Percentiles rank a stretch among this genome's conserved stretches.
Conservation (phyloP, 2,329 filamentous ascomycete species). For the Pseudogymnoascus pannorum region DNA sequence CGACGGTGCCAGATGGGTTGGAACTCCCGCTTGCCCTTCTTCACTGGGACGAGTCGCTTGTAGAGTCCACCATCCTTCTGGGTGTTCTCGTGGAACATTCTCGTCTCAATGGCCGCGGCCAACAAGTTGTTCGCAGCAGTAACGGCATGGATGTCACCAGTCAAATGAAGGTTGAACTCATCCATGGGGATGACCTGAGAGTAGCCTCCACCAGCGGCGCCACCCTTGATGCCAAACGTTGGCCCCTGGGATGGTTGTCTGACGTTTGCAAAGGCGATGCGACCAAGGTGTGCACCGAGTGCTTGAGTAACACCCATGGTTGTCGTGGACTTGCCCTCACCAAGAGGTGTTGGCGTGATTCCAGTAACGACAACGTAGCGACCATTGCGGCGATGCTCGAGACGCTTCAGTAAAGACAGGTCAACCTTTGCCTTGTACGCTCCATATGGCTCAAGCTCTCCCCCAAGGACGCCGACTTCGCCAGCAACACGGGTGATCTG, state of each 20-base stretch:
- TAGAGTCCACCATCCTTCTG: constrained; percentile 87
- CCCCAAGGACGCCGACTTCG: constrained; percentile 79
- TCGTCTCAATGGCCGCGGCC: constrained; percentile 91
- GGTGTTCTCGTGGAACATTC: constrained; percentile 96
- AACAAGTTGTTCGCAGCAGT: constrained; percentile 95
- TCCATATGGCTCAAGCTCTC: constrained; percentile 91
- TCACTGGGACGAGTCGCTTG: constrained; percentile 76
- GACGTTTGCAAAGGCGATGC: constrained; percentile 91
- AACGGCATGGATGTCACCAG: constrained; percentile 96
- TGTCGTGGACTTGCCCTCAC: constrained; percentile 96
- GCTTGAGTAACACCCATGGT: constrained; percentile 94
- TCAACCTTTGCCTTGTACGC: constrained; percentile 95
- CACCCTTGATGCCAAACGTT: constrained; percentile 98
- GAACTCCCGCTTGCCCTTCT: constrained; percentile 85
- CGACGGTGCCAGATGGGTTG: constrained; percentile 86
- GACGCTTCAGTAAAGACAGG: constrained; percentile 69
- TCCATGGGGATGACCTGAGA: constrained; percentile 99
- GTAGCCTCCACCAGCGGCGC: constrained; percentile 93
- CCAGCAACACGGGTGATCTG: constrained; percentile 75
- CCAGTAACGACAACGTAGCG: constrained; percentile 89
- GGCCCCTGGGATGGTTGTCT: constrained; percentile 94
- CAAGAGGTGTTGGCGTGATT: constrained; percentile 92
- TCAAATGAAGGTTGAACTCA: constrained; percentile 97
- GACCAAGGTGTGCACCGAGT: constrained; percentile 78
- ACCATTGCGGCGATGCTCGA: constrained; percentile 81